Evolutionary conservation across 2,329 filamentous ascomycete species (phyloP), one percentile per base, ranked within the genome.

Genomic region (Xylaria sp.): DNA sequence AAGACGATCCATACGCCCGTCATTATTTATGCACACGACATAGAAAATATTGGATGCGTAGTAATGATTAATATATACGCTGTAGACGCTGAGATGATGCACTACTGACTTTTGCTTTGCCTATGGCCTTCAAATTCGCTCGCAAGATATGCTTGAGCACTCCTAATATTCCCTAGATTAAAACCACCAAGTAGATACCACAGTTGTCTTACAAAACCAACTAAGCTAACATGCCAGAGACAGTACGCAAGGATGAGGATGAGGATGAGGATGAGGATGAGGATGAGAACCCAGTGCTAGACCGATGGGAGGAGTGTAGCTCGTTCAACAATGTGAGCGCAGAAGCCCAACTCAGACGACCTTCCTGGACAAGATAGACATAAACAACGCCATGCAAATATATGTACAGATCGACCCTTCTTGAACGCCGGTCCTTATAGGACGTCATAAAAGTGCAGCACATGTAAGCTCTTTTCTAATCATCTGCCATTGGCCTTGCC

Each of bases 401-500:
- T 65, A 64, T 65, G 67, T 65, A 69, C 50, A 71, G 20, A 63
- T 50, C 18, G 64, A 23, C 30, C n/a, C 50, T 12, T 30, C 32
- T 58, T 20, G 15, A 67, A 61, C n/a, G 32, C 62, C 36, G 4
- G 43, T 8, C 32, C 18, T 12, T 18, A 23, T 7, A 36, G 15
- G 25, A 15, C 43, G 39, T 41, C 4, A 13, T 12, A 13, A 57
- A 32, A 43, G n/a, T 3, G n/a, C 15, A 20, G 28, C 34, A 46
- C 20, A 23, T 52, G 64, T 30, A 36, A 57, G 36, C 23, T 43
- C 25, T 41, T 52, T 28, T 30, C 10, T 32, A 50, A 50, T 68
- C 34, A 68, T 28, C 52, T 62, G 48, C 74, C 74, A 36, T 73
- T 73, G 1, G 57, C 65, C 53, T 75, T 75, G 4, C 46, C 72